phyloP scores from a whole-genome alignment of 2,329 filamentous ascomycete species.

The Fusarium acutatum region DNA sequence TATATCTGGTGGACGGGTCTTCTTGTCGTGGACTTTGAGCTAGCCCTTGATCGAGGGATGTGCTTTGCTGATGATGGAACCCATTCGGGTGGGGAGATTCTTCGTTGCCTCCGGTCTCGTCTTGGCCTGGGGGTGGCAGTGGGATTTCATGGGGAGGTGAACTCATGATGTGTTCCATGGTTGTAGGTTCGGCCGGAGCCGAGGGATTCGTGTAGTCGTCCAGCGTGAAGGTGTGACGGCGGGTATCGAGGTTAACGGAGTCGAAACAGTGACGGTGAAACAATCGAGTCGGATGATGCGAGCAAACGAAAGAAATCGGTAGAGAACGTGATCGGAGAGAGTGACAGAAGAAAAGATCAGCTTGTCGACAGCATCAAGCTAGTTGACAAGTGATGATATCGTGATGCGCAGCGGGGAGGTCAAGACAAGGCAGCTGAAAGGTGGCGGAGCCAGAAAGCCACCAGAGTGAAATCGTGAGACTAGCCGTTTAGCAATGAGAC shows the following conservation, averaged over 20 bases:
- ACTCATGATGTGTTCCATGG: conserved; percentile 54
- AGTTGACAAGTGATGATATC: conserved; percentile 24
- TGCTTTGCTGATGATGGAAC: conserved; percentile 55
- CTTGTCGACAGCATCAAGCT: conserved; percentile 40
- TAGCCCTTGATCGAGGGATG: conserved; percentile 60
- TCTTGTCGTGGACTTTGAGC: conserved; percentile 52
- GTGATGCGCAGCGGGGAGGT: conserved; percentile 4
- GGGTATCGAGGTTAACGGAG: background rate
- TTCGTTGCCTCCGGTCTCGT: conserved; percentile 62
- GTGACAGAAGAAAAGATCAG: conserved; percentile 24
- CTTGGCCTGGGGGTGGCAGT: conserved; percentile 46
- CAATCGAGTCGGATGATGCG: conserved; percentile 1
- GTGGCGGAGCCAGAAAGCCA: conserved; percentile 31
- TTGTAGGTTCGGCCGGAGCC: conserved; percentile 38
- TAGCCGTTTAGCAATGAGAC: background rate
- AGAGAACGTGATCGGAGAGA: conserved; percentile 34
- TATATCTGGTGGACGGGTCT: conserved; percentile 55
- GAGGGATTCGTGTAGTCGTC: conserved; percentile 48
- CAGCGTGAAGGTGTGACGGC: conserved; percentile 52
- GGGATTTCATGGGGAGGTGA: conserved; percentile 45
- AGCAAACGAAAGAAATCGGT: conserved; percentile 29
- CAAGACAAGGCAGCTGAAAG: conserved; percentile 9
- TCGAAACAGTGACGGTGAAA: background rate
- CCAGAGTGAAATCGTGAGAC: conserved; percentile 27
- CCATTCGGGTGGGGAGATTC: conserved; percentile 54